phyloP scores from a whole-genome alignment of 768 basidiomycete genomes.

The Macrolepiota dolichaula region DNA sequence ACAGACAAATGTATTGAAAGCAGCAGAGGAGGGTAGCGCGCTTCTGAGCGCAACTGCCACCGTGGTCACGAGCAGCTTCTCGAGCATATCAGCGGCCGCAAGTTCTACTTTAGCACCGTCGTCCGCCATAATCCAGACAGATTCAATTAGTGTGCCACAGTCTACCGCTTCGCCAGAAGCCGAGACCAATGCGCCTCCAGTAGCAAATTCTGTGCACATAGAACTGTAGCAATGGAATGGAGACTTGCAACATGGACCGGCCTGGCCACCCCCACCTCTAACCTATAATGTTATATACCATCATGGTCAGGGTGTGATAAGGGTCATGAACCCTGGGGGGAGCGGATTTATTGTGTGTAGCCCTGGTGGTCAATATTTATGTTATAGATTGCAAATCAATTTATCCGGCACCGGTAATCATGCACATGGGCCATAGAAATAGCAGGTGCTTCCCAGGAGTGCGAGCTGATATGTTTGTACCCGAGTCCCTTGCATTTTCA shows the following conservation, averaged over 20 bases:
- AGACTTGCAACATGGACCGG: neutral
- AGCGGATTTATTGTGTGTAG: neutral
- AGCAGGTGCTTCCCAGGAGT: slow-evolving; percentile 15
- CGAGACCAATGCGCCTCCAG: neutral
- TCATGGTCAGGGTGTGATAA: too few species aligned
- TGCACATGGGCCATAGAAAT: slow-evolving; percentile 15
- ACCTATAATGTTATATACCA: too few species aligned
- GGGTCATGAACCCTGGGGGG: too few species aligned
- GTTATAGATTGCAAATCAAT: neutral
- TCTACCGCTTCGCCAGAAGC: neutral
- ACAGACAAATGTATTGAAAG: slow-evolving; percentile 23
- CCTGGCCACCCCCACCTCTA: too few species aligned
- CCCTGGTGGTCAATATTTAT: slow-evolving; percentile 21
- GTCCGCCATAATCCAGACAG: neutral
- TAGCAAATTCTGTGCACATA: neutral
- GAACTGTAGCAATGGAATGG: neutral
- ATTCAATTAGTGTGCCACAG: neutral
- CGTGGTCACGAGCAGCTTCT: neutral
- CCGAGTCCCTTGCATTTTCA: slow-evolving; percentile 15
- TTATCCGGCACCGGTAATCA: neutral
- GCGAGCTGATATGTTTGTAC: slow-evolving; percentile 1
- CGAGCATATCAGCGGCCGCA: neutral
- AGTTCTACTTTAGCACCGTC: neutral
- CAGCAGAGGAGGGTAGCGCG: slow-evolving; percentile 29
- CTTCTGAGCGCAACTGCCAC: neutral